Base-by-base conservation (phyloP, 139 green algal species). In the Micromonas pusilla region DNA sequence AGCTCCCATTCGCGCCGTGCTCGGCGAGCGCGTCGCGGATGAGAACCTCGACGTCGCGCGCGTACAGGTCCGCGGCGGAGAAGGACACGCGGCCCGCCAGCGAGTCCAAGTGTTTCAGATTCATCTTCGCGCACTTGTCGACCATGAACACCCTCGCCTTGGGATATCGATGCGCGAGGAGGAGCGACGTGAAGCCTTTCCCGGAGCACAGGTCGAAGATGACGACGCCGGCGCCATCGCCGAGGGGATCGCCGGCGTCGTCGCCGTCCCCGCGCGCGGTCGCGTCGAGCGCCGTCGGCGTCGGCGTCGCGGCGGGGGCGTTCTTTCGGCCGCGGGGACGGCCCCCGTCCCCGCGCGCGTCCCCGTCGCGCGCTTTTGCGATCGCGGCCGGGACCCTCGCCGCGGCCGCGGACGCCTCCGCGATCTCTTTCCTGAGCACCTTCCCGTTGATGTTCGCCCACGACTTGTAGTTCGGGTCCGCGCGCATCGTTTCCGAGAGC, bases 181-280 rank as follows among this genome's bases (percentile, higher is more conserved):
- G 6, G 32, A 30, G 0, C 20, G 72, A 78, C 52, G 52, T 53
- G 2, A 78, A 53, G 16, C 72, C 72, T 78, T 78, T 78, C 57
- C 72, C 72, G 1, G 21, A 70, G n/a, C 52, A 68, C 32, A 78
- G 21, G 52, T 78, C 72, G 52, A 78, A 71, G 33, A 78, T 13
- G 1, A 62, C 26, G 5, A 75, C 66, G 31, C 37, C 37, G 23
- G 20, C 31, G 37, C 66, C 33, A 31, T 57, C 45, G 45, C 45
- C 45, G 45, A 57, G 45, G 9, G 45, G 45, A 16, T 57, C 45
- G 45, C 16, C 45, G 9, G 45, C 45, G 45, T 16, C 9, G 45
- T 9, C 16, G 9, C 45, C 45, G 45, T 57, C 45, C 9, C 9
- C 45, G 45, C 9, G 9, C 9, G 45, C 45, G 45, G n/a, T n/a